Evolutionary conservation across 2,329 filamentous ascomycete genomes (phyloP).

Genomic region (Cytospora schulzeri): DNA sequence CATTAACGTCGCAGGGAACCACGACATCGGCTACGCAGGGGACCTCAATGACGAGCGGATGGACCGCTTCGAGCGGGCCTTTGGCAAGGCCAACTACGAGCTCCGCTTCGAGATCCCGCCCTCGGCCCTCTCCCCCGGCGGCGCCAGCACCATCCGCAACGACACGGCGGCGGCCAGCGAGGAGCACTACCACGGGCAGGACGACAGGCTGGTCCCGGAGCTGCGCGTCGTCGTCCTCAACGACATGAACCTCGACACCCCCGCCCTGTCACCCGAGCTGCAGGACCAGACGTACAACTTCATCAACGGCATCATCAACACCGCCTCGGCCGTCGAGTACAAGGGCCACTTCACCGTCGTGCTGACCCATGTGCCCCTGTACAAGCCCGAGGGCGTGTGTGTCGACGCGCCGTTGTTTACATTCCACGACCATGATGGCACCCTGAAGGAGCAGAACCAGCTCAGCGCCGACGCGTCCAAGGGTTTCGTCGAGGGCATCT

Average conservation of each 20-base stretch:
- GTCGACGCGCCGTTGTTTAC: conserved; percentile 82
- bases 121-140: conserved; percentile 38
- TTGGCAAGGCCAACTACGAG: conserved; percentile 91
- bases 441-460: conserved; percentile 89
- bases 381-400: conserved; percentile 81
- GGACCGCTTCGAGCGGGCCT: conserved; percentile 78
- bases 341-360: conserved; percentile 76
- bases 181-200: conserved; percentile 46
- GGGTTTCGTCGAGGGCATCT: conserved; percentile 81
- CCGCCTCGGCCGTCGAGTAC: conserved; percentile 62
- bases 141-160: conserved; percentile 41
- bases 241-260: conserved; percentile 89
- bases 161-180: conserved; percentile 35
- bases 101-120: conserved; percentile 68
- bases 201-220: conserved; percentile 60
- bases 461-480: conserved; percentile 72
- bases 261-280: conserved; percentile 66
- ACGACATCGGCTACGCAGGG: conserved; percentile 94
- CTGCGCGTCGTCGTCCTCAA: conserved; percentile 86
- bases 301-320: conserved; percentile 67
- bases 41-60: conserved; percentile 79
- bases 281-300: conserved; percentile 80
- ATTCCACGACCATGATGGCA: conserved; percentile 69
- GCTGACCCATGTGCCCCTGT: conserved; percentile 87
- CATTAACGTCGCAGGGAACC: conserved; percentile 91